These are phyloP conservation scores for Exophiala alcalophila DNA, from an alignment of 2,329 filamentous ascomycete genomes.

Conservation along the genomic window DNA sequence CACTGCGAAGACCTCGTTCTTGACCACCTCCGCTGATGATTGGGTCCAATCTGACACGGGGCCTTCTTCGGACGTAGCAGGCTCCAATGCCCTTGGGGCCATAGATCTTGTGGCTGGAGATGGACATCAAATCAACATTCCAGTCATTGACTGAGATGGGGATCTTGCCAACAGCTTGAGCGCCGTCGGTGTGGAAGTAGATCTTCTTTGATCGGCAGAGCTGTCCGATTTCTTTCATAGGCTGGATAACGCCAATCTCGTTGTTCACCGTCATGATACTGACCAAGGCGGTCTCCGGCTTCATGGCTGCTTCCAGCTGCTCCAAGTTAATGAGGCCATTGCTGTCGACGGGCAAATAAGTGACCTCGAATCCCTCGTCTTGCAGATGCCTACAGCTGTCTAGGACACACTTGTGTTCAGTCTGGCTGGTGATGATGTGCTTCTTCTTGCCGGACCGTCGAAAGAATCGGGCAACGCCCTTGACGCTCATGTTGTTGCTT, in stretches of 20 bases:
- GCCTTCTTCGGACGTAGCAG: constrained; percentile 89
- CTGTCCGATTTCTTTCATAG: constrained; percentile 86
- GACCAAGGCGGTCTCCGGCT: constrained; percentile 85
- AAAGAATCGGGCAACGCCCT: constrained; percentile 95
- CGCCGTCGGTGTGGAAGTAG: constrained; percentile 96
- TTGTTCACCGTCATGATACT: constrained; percentile 99
- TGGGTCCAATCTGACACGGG: constrained; percentile 88
- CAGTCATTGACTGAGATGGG: constrained; percentile 94
- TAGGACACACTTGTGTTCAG: constrained; percentile 97
- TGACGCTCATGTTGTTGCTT: constrained; percentile 99
- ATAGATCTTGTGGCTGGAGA: constrained; percentile 98
- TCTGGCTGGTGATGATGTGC: constrained; percentile 96
- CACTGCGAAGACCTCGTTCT: constrained; percentile 89
- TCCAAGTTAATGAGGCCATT: constrained; percentile 84
- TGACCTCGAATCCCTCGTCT: constrained; percentile 93
- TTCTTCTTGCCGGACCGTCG: constrained; percentile 92
- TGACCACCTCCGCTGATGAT: constrained; percentile 96
- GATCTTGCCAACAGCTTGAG: constrained; percentile 98
- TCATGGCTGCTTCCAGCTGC: constrained; percentile 81
- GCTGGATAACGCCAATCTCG: constrained; percentile 98
- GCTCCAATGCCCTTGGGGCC: constrained; percentile 96
- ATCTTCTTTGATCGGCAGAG: constrained; percentile 88
- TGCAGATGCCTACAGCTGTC: constrained; percentile 96
- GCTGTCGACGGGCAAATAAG: constrained; percentile 86
- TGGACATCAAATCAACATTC: constrained; percentile 98